phyloP scores from a whole-genome alignment of 371 early-diverging fungal species.

The Lichtheimia corymbifera region DNA sequence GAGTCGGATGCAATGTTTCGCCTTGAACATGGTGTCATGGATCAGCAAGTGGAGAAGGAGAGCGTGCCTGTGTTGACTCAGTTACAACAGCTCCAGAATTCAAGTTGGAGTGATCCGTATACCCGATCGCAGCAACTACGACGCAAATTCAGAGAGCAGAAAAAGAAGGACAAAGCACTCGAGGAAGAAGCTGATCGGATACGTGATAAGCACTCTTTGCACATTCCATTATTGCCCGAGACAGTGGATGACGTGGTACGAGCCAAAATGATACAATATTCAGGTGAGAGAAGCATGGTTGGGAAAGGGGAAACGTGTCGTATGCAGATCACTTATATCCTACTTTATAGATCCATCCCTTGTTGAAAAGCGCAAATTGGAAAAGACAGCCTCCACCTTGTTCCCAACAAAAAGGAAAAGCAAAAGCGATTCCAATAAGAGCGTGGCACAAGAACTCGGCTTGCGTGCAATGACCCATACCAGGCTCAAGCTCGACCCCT shows the following conservation, averaged over 20 bases:
- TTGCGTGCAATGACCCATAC: conserved; percentile 10
- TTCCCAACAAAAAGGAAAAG: conserved; percentile 20
- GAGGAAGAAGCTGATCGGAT: conserved; percentile 52
- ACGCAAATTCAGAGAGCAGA: conserved; percentile 71
- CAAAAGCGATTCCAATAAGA: neutral
- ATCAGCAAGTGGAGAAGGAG: conserved; percentile 56
- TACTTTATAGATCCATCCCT: conserved; percentile 19
- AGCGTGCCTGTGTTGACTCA: conserved; percentile 54
- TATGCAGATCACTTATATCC: neutral
- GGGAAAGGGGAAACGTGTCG: too few relatives aligned
- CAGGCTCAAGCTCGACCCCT: conserved; percentile 50
- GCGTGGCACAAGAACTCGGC: neutral
- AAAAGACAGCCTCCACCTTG: conserved; percentile 36
- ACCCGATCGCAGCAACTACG: conserved; percentile 70
- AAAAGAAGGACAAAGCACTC: conserved; percentile 51
- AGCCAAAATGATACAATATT: conserved; percentile 46
- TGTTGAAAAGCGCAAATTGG: conserved; percentile 36
- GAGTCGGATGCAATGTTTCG: conserved; percentile 68
- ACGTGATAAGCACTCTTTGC: conserved; percentile 59
- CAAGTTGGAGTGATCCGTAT: conserved; percentile 81
- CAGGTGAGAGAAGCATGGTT: conserved; percentile 16
- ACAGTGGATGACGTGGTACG: conserved; percentile 32
- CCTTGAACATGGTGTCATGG: conserved; percentile 66
- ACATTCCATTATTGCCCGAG: conserved; percentile 61
- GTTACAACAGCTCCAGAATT: conserved; percentile 63